Conservation (phyloP, 495 filamentous ascomycete species). For the Cryomyces antarcticus region DNA sequence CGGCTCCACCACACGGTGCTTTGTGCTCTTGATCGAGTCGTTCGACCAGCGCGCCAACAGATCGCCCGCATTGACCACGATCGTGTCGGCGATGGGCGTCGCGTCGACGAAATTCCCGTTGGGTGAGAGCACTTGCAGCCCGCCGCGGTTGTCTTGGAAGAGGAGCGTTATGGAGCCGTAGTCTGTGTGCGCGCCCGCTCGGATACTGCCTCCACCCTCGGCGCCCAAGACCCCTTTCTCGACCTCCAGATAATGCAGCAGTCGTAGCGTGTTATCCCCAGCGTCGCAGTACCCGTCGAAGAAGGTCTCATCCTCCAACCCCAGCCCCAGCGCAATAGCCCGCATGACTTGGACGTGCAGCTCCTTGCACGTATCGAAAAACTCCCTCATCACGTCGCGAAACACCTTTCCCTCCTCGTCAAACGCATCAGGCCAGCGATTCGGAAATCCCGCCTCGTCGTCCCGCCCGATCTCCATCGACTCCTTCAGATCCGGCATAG, state of each 20-base stretch:
- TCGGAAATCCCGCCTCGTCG: slow-evolving; percentile 41
- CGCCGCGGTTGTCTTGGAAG: slow-evolving; percentile 71
- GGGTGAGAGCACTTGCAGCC: slow-evolving; percentile 65
- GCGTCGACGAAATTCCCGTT: slow-evolving; percentile 65
- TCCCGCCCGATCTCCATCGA: slow-evolving; percentile 69
- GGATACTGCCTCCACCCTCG: slow-evolving; percentile 42
- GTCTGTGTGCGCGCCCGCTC: slow-evolving; percentile 74
- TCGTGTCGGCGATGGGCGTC: slow-evolving; percentile 59
- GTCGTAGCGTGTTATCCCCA: slow-evolving; percentile 72
- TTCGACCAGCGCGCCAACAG: slow-evolving; percentile 79
- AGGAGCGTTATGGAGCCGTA: slow-evolving; percentile 72
- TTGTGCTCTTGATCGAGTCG: slow-evolving; percentile 69
- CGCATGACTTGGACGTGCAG: slow-evolving; percentile 69
- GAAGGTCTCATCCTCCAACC: slow-evolving; percentile 44
- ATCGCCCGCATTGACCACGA: slow-evolving; percentile 86
- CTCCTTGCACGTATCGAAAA: slow-evolving; percentile 50
- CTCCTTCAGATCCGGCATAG: slow-evolving; percentile 63
- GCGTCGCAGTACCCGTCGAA: slow-evolving; percentile 56
- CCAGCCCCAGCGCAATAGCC: slow-evolving; percentile 72
- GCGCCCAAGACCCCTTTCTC: slow-evolving; percentile 39
- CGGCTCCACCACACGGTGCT: slow-evolving; percentile 80
- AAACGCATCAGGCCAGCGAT: slow-evolving; percentile 57
- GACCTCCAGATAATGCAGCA: slow-evolving; percentile 74
- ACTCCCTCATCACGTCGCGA: slow-evolving; percentile 47
- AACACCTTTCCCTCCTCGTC: slow-evolving; percentile 45